Conservation (phyloP, 768 basidiomycete species). For the Lactifluus rugatus region DNA sequence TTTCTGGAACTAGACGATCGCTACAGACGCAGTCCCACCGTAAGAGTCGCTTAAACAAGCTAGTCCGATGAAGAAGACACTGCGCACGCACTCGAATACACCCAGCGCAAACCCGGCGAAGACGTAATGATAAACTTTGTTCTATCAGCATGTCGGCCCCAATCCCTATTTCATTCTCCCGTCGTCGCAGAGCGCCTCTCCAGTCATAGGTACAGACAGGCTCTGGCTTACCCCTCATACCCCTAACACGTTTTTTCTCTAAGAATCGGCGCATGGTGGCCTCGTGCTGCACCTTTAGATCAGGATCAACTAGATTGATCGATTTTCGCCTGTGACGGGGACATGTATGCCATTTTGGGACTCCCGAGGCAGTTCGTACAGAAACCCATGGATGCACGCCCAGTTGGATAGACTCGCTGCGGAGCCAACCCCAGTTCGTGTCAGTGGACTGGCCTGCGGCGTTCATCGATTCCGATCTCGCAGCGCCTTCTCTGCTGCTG, state of each 20-base stretch:
- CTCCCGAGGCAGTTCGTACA: not conserved
- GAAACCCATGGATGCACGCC: not conserved
- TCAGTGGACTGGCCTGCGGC: not conserved
- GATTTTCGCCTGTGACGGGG: not conserved
- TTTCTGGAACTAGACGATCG: conserved; percentile 1
- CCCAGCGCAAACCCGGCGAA: not conserved
- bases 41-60: not conserved
- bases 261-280: not conserved
- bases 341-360: not conserved
- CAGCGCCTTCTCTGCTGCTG: no score
- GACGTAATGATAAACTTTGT: not conserved
- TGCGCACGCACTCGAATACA: not conserved
- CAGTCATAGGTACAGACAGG: not conserved
- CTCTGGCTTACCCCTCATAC: not conserved
- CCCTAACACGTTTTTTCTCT: not conserved
- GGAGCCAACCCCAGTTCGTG: not conserved
- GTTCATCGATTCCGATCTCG: not conserved
- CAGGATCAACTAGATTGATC: not conserved
- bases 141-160: not conserved
- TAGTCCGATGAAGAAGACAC: not conserved
- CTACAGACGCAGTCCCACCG: not conserved
- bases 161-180: not conserved
- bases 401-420: not conserved
- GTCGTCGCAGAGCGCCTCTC: not conserved
- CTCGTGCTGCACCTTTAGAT: not conserved